A percentile compares a stretch with the other conserved stretches of the same genome.
Conservation (phyloP, 768 basidiomycete species). For the Pluteus cervinus region DNA sequence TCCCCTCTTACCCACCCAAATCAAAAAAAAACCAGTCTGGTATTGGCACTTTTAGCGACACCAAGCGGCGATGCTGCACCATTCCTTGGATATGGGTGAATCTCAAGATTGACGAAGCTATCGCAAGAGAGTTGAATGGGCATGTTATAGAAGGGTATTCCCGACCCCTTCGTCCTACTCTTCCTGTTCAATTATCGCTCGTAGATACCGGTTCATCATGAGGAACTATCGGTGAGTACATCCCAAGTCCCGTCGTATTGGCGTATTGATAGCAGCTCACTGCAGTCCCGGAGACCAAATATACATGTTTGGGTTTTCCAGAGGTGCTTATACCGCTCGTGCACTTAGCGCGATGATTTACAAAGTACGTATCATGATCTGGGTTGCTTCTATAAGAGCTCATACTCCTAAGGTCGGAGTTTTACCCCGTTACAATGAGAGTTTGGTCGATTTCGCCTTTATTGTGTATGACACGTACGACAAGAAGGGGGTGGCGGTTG, state of each 20-base stretch:
- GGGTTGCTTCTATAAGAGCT: too few relatives aligned
- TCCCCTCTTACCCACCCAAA: background rate
- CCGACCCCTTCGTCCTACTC: background rate
- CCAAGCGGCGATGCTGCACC: conserved; percentile 16
- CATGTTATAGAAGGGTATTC: conserved; percentile 25
- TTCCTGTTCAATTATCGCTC: too few relatives aligned
- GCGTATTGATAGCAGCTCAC: background rate
- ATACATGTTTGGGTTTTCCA: conserved; percentile 24
- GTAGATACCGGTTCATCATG: conserved; percentile 18
- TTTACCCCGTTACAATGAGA: conserved; percentile 21
- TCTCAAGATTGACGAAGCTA: conserved; percentile 15
- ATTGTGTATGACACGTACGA: conserved; percentile 22
- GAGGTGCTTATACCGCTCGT: conserved; percentile 27
- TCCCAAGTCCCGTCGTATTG: background rate
- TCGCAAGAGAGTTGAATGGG: conserved; percentile 19
- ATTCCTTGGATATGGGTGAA: conserved; percentile 10
- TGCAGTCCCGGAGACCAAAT: conserved; percentile 21
- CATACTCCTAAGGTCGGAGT: conserved; percentile 18
- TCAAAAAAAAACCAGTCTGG: conserved; percentile 13
- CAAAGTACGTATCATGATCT: conserved; percentile 20
- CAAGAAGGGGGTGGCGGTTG: conserved; percentile 20
- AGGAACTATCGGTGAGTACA: conserved; percentile 15
- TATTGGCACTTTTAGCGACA: conserved; percentile 17
- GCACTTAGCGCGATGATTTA: conserved; percentile 27
- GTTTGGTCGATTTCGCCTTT: conserved; percentile 28